Evolutionary conservation across 2,329 filamentous ascomycete genomes (phyloP).

Genomic region (Escovopsis sp.): DNA sequence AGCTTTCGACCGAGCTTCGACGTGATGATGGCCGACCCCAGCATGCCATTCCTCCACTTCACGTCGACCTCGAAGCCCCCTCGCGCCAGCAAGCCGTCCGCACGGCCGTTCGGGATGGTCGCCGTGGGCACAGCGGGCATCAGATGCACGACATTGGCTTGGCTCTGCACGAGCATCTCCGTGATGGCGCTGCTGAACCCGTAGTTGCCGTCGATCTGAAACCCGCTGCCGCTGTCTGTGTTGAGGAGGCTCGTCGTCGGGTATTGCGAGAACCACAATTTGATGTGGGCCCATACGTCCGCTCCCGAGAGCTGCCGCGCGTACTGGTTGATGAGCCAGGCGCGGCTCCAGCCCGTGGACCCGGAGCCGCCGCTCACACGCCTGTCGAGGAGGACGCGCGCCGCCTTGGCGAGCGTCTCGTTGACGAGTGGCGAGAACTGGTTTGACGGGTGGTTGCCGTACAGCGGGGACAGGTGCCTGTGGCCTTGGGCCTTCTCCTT

Average conservation of each 20-base stretch:
- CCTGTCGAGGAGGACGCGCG: slow-evolving; percentile 14
- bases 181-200: slow-evolving; percentile 28
- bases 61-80: slow-evolving; percentile 10
- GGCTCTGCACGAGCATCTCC: slow-evolving; percentile 28
- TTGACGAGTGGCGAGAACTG: slow-evolving; percentile 8
- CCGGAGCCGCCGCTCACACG: slow-evolving; percentile 18
- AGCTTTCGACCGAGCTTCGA: slow-evolving; percentile 9
- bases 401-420: slow-evolving; percentile 6
- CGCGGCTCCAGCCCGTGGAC: slow-evolving; percentile 24
- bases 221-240: slow-evolving; percentile 17
- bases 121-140: slow-evolving; percentile 12
- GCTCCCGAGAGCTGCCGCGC: slow-evolving; percentile 25
- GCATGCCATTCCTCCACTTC: slow-evolving; percentile 7
- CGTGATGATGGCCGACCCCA: slow-evolving; percentile 9
- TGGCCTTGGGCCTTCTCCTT: slow-evolving; percentile 26
- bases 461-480: slow-evolving; percentile 31
- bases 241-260: slow-evolving; percentile 21
- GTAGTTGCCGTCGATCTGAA: slow-evolving; percentile 36
- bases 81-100: slow-evolving; percentile 9
- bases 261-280: slow-evolving; percentile 13
- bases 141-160: slow-evolving; percentile 12
- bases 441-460: slow-evolving; percentile 27
- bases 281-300: slow-evolving; percentile 12
- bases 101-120: slow-evolving; percentile 8
- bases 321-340: slow-evolving; percentile 30